Percentiles rank a stretch among this genome's conserved stretches.
phyloP scores from a whole-genome alignment of 306 rosid genomes.

The Crotalaria pallida region DNA sequence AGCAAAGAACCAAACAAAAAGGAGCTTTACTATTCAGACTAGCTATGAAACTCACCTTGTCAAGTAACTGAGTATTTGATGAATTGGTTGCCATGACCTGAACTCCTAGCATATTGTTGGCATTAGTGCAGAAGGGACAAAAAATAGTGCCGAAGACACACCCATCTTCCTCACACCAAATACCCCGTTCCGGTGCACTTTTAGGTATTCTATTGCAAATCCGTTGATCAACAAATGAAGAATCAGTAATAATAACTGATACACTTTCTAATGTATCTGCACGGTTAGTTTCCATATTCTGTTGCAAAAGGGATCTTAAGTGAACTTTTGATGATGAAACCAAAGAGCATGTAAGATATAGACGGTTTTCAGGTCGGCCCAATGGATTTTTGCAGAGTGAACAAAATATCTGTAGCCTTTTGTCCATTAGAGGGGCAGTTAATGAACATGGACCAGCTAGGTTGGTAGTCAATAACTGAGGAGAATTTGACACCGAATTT shows the following conservation, averaged over 20 bases:
- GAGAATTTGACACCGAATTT: slow-evolving; percentile 27
- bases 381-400: slow-evolving; percentile 67
- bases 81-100: slow-evolving; percentile 71
- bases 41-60: slow-evolving; percentile 50
- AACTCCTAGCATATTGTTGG: slow-evolving; percentile 60
- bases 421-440: slow-evolving; percentile 38
- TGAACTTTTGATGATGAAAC: slow-evolving; percentile 48
- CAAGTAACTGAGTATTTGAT: slow-evolving; percentile 63
- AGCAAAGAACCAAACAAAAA: not conserved
- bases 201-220: slow-evolving; percentile 33
- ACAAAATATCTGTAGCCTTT: slow-evolving; percentile 54
- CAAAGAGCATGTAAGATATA: slow-evolving; percentile 50
- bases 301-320: slow-evolving; percentile 48
- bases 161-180: slow-evolving; percentile 87
- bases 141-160: slow-evolving; percentile 63
- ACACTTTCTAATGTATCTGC: slow-evolving; percentile 30
- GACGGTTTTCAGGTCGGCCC: slow-evolving; percentile 68
- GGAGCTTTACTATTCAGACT: not conserved
- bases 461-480: slow-evolving; percentile 22
- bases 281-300: slow-evolving; percentile 20
- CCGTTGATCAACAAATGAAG: slow-evolving; percentile 47
- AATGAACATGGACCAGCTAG: slow-evolving; percentile 26
- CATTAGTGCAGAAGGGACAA: slow-evolving; percentile 72
- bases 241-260: slow-evolving; percentile 55
- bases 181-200: slow-evolving; percentile 41